Evolutionary conservation across 352 stramenopile species (phyloP).

Genomic region (Ophiocytium majus): DNA sequence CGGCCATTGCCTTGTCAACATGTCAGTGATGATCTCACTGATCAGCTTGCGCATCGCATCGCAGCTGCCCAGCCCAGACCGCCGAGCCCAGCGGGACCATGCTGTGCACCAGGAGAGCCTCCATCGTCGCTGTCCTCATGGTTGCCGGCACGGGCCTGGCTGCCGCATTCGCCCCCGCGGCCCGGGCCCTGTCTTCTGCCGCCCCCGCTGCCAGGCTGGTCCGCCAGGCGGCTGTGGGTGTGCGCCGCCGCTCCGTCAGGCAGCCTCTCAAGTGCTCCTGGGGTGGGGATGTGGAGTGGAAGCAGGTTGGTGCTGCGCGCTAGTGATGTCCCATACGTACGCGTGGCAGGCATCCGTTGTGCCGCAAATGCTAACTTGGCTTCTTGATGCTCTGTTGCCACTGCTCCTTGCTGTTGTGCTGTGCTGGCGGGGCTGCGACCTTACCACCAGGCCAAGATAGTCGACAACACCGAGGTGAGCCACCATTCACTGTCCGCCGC

Average conservation of each 20-base stretch:
- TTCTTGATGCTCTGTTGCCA: neutral
- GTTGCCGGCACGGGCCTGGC: neutral
- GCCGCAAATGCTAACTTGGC: too few species aligned
- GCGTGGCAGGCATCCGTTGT: too few species aligned
- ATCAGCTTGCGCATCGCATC: too few species aligned
- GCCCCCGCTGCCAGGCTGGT: neutral
- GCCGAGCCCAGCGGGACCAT: too few species aligned
- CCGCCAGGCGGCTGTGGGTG: neutral
- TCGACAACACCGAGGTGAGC: constrained; percentile 37
- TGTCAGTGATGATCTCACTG: too few species aligned
- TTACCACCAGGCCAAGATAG: constrained; percentile 23
- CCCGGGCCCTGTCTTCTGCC: neutral
- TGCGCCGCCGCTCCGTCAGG: neutral
- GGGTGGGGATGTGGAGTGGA: neutral
- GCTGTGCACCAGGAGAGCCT: neutral
- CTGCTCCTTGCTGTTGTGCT: neutral
- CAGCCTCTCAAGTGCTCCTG: neutral
- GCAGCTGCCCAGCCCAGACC: too few species aligned
- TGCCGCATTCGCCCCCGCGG: too few species aligned
- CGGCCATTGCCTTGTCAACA: too few species aligned
- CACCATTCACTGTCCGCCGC: neutral
- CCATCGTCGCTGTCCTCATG: neutral
- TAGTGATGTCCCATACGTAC: neutral
- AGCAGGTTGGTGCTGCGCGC: neutral
- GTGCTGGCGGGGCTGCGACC: neutral